A percentile compares a stretch with the other conserved stretches of the same genome.
phyloP scores from a whole-genome alignment of 768 basidiomycete species.

The Rhizopogon vinicolor region DNA sequence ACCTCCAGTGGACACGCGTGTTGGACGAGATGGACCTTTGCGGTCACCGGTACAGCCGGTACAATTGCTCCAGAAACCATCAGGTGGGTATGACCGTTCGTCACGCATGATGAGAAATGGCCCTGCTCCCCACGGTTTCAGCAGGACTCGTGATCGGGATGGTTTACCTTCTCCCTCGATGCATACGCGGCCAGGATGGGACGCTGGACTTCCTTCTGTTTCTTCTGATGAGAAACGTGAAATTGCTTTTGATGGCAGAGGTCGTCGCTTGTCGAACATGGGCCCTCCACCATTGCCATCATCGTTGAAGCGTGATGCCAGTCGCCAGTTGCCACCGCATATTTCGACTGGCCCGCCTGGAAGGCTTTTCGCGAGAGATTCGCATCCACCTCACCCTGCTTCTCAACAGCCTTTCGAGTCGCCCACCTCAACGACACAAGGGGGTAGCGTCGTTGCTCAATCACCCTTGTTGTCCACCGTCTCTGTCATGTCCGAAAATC shows the following conservation, averaged over 20 bases:
- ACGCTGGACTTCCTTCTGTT: slow-evolving; percentile 10
- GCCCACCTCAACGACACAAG: slow-evolving; percentile 15
- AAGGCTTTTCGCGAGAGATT: slow-evolving; percentile 42
- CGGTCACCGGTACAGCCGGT: slow-evolving; percentile 37
- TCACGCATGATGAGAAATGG: not conserved
- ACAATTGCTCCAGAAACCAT: slow-evolving; percentile 59
- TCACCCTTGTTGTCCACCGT: slow-evolving; percentile 42
- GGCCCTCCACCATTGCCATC: slow-evolving; percentile 46
- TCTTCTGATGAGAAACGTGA: slow-evolving; percentile 27
- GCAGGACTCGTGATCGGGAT: slow-evolving; percentile 24
- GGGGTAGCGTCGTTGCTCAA: slow-evolving; percentile 26
- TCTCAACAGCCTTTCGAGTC: slow-evolving; percentile 11
- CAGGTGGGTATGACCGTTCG: slow-evolving; percentile 7
- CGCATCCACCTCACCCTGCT: slow-evolving; percentile 30
- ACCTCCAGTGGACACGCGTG: slow-evolving; percentile 37
- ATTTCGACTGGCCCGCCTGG: slow-evolving; percentile 31
- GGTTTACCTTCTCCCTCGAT: slow-evolving; percentile 35
- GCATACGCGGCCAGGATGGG: slow-evolving; percentile 7
- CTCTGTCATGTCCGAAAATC: slow-evolving; percentile 34
- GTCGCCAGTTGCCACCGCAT: slow-evolving; percentile 57
- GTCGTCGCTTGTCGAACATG: slow-evolving; percentile 41
- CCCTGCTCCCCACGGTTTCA: not conserved
- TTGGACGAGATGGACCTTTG: slow-evolving; percentile 41
- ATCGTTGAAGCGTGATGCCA: slow-evolving; percentile 34
- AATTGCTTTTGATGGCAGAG: slow-evolving; percentile 24